Conservation (phyloP, 176 grass and related monocot species). For the Aegilops tauschii region DNA sequence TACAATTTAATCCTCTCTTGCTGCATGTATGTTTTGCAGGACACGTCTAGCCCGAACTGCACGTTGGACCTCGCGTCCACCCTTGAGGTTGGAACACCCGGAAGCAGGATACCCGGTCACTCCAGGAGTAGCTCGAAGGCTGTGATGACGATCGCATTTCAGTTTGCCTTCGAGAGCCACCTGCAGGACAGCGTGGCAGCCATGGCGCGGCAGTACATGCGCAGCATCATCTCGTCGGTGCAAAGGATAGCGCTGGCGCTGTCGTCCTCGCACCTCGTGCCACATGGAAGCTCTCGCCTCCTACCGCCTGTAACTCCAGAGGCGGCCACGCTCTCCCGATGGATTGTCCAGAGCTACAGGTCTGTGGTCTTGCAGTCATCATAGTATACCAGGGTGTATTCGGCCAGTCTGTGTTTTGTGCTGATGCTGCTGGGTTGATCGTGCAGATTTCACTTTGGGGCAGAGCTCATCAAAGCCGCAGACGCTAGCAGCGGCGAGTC, state of each 20-base stretch:
- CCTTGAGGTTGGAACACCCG: conserved; percentile 62
- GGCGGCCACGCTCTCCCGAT: conserved; percentile 65
- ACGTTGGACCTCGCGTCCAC: conserved; percentile 89
- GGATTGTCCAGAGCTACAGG: conserved; percentile 91
- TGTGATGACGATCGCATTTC: conserved; percentile 90
- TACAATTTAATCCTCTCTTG: neutral
- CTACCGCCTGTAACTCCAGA: conserved; percentile 39
- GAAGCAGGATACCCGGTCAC: conserved; percentile 4
- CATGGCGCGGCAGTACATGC: conserved; percentile 89
- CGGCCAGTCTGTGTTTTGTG: neutral
- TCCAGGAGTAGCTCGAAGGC: conserved; percentile 36
- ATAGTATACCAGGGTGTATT: neutral
- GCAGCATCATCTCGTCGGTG: conserved; percentile 71
- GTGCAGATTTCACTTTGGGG: conserved; percentile 68
- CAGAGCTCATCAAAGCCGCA: conserved; percentile 49
- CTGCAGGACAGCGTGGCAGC: conserved; percentile 65
- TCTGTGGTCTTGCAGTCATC: neutral
- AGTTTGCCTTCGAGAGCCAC: conserved; percentile 92
- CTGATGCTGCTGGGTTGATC: conserved; percentile 10
- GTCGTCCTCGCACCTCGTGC: conserved; percentile 41
- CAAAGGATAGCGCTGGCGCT: conserved; percentile 82
- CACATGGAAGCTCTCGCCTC: neutral
- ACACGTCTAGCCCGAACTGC: conserved; percentile 54
- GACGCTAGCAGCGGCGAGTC: conserved; percentile 26
- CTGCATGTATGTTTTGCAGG: neutral